phyloP scores from a whole-genome alignment of 768 basidiomycete species.

The Rhodocollybia butyracea region DNA sequence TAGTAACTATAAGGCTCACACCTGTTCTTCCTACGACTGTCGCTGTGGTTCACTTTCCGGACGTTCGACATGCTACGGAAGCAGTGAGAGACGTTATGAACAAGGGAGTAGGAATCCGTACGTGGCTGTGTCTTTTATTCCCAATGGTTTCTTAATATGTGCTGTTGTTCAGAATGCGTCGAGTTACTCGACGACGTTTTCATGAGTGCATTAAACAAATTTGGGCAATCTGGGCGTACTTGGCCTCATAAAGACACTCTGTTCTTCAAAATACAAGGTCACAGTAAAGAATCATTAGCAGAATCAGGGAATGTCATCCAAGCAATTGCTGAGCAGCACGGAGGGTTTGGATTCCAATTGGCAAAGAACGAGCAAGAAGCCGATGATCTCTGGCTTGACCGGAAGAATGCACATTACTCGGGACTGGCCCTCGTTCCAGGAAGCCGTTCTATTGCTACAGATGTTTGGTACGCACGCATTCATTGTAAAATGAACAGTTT shows the following conservation, averaged over 20 bases:
- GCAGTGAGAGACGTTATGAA: slow-evolving; percentile 74
- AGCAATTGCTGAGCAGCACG: slow-evolving; percentile 57
- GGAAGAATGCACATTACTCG: slow-evolving; percentile 64
- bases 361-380: slow-evolving; percentile 66
- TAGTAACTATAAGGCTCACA: slow-evolving; percentile 78
- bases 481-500: background rate
- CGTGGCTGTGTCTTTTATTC: slow-evolving; percentile 21
- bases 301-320: slow-evolving; percentile 62
- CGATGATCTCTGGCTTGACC: slow-evolving; percentile 65
- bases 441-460: slow-evolving; percentile 63
- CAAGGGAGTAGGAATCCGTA: slow-evolving; percentile 74
- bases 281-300: slow-evolving; percentile 51
- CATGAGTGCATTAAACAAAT: slow-evolving; percentile 60
- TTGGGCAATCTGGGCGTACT: slow-evolving; percentile 47
- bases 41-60: slow-evolving; percentile 78
- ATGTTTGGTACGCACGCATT: slow-evolving; percentile 57
- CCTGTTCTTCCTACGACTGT: slow-evolving; percentile 81
- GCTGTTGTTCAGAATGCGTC: slow-evolving; percentile 59
- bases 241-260: slow-evolving; percentile 68
- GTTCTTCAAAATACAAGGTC: slow-evolving; percentile 87
- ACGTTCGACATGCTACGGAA: slow-evolving; percentile 69
- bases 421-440: slow-evolving; percentile 56
- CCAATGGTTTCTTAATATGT: background rate
- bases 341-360: slow-evolving; percentile 64
- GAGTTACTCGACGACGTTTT: slow-evolving; percentile 76